phyloP scores from a whole-genome alignment of 345 rosid species.

The Brassica nigra region DNA sequence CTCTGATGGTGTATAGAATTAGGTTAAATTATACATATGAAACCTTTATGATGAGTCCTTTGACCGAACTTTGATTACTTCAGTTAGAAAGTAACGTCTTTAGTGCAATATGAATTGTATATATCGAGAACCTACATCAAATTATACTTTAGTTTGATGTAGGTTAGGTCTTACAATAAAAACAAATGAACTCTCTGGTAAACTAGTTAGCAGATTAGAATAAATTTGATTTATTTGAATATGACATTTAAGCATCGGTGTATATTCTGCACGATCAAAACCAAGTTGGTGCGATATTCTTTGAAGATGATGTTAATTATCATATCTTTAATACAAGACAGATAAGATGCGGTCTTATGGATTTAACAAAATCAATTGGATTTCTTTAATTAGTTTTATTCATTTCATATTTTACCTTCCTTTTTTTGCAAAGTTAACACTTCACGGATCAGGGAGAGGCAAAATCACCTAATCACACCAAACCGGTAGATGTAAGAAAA shows the following conservation, averaged over 20 bases:
- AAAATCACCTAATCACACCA: background rate
- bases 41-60: conserved; percentile 20
- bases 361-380: background rate
- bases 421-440: background rate
- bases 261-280: conserved; percentile 20
- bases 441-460: background rate
- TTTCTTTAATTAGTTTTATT: background rate
- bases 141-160: background rate
- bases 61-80: conserved; percentile 39
- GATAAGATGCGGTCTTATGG: background rate
- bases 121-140: background rate
- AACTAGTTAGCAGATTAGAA: background rate
- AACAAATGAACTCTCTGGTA: background rate
- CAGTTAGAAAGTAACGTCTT: conserved; percentile 24
- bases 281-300: background rate
- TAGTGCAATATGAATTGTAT: background rate
- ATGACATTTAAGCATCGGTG: background rate
- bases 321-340: conserved; percentile 33
- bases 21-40: conserved; percentile 14
- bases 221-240: background rate
- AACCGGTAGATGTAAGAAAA: background rate
- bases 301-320: background rate
- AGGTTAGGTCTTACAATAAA: background rate
- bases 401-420: background rate
- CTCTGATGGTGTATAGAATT: conserved; percentile 11